Percentiles rank a stretch among this genome's conserved stretches.
phyloP scores from a whole-genome alignment of 805 yeast genomes.

The Barnettozyma sucrosica region DNA sequence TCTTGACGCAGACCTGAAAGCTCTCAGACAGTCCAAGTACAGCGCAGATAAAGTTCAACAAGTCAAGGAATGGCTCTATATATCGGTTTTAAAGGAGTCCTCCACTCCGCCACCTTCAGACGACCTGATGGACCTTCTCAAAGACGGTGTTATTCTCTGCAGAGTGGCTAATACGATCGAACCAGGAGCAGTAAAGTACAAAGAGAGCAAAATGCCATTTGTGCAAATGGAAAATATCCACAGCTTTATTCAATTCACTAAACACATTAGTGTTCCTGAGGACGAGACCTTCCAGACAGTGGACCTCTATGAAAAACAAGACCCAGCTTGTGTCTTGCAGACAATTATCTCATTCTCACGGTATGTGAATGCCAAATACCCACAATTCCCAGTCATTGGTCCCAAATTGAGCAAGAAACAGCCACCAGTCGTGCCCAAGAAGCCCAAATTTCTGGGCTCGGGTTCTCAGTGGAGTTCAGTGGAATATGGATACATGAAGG shows the following conservation, averaged over 20 bases:
- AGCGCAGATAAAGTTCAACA: constrained; percentile 31
- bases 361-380: constrained; percentile 51
- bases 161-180: constrained; percentile 34
- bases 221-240: constrained; percentile 78
- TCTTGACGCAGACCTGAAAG: constrained; percentile 55
- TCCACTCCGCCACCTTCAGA: constrained; percentile 24
- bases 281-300: constrained; percentile 77
- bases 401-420: constrained; percentile 47
- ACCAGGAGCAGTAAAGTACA: constrained; percentile 39
- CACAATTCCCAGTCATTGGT: constrained; percentile 48
- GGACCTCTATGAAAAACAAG: constrained; percentile 67
- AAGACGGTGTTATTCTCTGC: constrained; percentile 49
- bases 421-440: constrained; percentile 47
- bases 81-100: constrained; percentile 27
- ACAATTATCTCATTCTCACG: constrained; percentile 71
- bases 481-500: constrained; percentile 57
- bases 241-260: constrained; percentile 58
- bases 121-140: constrained; percentile 50
- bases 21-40: constrained; percentile 49
- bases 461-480: constrained; percentile 42
- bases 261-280: constrained; percentile 63
- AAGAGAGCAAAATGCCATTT: constrained; percentile 53
- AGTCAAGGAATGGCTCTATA: constrained; percentile 51
- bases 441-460: constrained; percentile 42
- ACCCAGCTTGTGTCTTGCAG: constrained; percentile 74